Percentiles rank a stretch among this genome's conserved stretches.
phyloP scores from a whole-genome alignment of 2,329 filamentous ascomycete species.

The Nigrospora osmanthi region DNA sequence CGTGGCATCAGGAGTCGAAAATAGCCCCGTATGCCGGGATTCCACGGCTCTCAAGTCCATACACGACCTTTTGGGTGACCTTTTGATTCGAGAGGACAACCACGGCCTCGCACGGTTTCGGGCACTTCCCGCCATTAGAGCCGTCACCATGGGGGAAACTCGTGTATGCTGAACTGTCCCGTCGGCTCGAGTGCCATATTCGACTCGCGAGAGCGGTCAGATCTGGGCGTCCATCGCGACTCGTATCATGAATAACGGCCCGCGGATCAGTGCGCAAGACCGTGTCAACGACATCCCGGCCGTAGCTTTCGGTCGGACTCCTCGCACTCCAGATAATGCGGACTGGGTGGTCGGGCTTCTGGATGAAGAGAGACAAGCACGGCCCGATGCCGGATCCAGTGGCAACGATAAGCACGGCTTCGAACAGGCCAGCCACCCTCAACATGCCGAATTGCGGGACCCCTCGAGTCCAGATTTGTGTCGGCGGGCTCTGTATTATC shows the following conservation, averaged over 20 bases:
- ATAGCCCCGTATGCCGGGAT: slow-evolving; percentile 26
- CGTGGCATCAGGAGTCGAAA: slow-evolving; percentile 18
- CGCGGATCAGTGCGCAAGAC: slow-evolving; percentile 18
- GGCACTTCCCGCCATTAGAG: neutral
- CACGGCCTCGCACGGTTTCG: slow-evolving; percentile 18
- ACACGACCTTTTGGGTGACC: slow-evolving; percentile 22
- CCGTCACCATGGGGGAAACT: too few relatives aligned
- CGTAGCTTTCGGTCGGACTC: slow-evolving; percentile 23
- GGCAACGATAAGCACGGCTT: slow-evolving; percentile 47
- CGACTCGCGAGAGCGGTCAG: slow-evolving; percentile 17
- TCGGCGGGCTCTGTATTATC: slow-evolving; percentile 46
- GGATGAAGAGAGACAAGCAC: slow-evolving; percentile 48
- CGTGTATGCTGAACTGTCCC: neutral
- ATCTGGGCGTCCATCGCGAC: slow-evolving; percentile 19
- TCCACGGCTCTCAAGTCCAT: slow-evolving; percentile 20
- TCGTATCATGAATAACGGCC: slow-evolving; percentile 23
- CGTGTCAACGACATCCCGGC: slow-evolving; percentile 16
- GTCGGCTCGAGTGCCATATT: neutral
- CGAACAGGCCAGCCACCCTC: slow-evolving; percentile 49
- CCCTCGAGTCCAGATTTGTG: slow-evolving; percentile 49
- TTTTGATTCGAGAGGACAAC: slow-evolving; percentile 24
- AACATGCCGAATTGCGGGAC: slow-evolving; percentile 51
- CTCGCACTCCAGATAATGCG: slow-evolving; percentile 26
- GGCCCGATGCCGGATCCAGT: slow-evolving; percentile 60
- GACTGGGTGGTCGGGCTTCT: slow-evolving; percentile 15